Base-by-base conservation (phyloP, 2,329 filamentous ascomycete species). In the Acarospora socialis region DNA sequence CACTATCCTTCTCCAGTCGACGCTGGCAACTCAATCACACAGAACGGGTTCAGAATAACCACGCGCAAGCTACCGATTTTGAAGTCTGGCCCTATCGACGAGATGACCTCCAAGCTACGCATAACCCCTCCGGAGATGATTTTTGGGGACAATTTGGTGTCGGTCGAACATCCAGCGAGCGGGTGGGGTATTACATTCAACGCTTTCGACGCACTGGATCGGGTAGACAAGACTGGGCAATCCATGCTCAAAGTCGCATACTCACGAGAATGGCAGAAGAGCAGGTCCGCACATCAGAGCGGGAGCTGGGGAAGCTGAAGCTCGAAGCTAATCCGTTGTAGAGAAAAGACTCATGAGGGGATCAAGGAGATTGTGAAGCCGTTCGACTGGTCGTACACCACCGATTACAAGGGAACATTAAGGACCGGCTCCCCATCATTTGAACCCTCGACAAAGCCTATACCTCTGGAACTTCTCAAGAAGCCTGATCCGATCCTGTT, bases 111-210 rank as follows among this genome's bases (percentile, higher is more conserved):
- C 35, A 73, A 70, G 40, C 68, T 98, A 33, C 76, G 77, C 18
- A 94, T 98, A 50, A 75, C 87, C 12, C 73, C 87, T 23, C 90
- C 90, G 6, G 90, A 98, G 61, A 98, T 98, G 90, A 98, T 98
- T 43, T 98, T 98, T 52, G 90, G 90, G 39, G 86, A 98, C 63
- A 98, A 98, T 55, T 63, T 79, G 36, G 76, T 92, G 23, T 61
- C 71, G 5, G 67, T 98, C 38, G 65, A 74, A 32, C 83, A 95
- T 59, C 40, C 60, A n/a, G 66, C 69, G 13, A 74, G 69, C n/a
- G 72, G 74, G 26, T 98, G 84, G 83, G 63, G 64, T 26, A 64
- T 95, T 40, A 60, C 68, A 32, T 98, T 95, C 64, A 78, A 78
- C 52, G 80, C 90, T 14, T 80, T 75, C 46, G 82, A 87, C 51